phyloP scores from a whole-genome alignment of 1,284 basidiomycete species.

The Schizophyllum amplum region DNA sequence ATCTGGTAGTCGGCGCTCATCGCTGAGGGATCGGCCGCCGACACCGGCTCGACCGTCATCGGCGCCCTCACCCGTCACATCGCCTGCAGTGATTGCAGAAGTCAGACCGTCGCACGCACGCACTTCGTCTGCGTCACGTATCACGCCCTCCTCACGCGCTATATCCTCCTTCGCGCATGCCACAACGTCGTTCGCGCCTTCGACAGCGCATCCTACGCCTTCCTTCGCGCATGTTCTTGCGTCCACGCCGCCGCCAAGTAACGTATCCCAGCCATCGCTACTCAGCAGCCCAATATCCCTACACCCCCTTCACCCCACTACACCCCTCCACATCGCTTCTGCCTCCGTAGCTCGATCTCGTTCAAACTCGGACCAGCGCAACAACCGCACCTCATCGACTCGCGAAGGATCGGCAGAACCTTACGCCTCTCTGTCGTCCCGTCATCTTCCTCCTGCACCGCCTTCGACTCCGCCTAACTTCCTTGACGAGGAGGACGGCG shows the following conservation, averaged over 20 bases:
- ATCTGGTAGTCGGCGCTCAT: not conserved
- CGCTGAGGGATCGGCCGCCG: not conserved
- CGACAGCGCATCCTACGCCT: not conserved
- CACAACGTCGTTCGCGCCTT: not conserved
- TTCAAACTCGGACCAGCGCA: not conserved
- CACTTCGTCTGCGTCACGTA: not conserved
- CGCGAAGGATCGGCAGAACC: not conserved
- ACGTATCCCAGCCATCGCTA: not conserved
- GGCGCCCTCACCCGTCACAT: not conserved
- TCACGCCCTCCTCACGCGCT: not conserved
- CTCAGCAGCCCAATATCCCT: not conserved
- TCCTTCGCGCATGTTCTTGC: not conserved
- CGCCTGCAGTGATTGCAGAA: too few relatives aligned
- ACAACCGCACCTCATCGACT: not conserved
- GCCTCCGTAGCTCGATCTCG: not conserved
- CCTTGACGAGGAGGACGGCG: constrained; percentile 23
- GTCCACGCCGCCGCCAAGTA: not conserved
- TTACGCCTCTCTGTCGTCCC: not conserved
- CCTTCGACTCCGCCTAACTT: not conserved
- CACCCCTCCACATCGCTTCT: not conserved
- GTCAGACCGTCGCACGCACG: too few relatives aligned
- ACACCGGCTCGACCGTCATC: not conserved
- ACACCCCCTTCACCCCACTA: not conserved
- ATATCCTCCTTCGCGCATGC: not conserved
- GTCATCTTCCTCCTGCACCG: not conserved